These are phyloP conservation scores for Aspergillus ochraceoroseus DNA, from an alignment of 2,329 filamentous ascomycete species.

Conservation along the genomic window DNA sequence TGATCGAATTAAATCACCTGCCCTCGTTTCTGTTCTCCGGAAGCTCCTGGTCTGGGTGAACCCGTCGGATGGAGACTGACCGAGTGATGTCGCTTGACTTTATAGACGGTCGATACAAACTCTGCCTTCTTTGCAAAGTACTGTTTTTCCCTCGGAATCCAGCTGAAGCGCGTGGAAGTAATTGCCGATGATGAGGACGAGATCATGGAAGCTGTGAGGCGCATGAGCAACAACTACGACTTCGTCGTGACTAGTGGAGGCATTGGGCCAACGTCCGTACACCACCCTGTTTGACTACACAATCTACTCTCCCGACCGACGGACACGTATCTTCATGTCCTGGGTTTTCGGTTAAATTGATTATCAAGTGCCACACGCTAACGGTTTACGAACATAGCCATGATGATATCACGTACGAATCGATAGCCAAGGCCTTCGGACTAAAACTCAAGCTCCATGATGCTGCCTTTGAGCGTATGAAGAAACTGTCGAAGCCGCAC, in stretches of 20 bases:
- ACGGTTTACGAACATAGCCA: no score
- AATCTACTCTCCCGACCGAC: background rate
- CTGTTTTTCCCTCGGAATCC: conserved; percentile 61
- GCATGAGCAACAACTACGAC: conserved; percentile 87
- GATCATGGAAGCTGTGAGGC: conserved; percentile 77
- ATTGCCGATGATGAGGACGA: conserved; percentile 88
- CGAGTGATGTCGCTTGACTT: background rate
- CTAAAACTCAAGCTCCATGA: conserved; percentile 73
- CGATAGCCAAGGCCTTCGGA: conserved; percentile 83
- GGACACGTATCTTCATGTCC: no score
- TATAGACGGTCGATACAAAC: conserved; percentile 61
- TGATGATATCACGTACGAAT: conserved; percentile 95
- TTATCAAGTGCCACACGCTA: no score
- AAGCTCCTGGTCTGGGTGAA: no score
- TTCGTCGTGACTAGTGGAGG: conserved; percentile 93
- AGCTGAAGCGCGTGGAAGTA: conserved; percentile 81
- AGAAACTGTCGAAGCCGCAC: conserved; percentile 67
- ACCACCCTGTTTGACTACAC: conserved; percentile 1
- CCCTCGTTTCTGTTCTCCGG: no score
- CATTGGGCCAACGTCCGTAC: conserved; percentile 82
- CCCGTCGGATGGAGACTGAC: no score
- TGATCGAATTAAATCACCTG: background rate
- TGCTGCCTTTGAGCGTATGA: conserved; percentile 76
- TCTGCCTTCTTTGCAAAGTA: conserved; percentile 61
- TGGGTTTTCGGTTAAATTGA: no score